Percentiles rank a stretch among this genome's conserved stretches.
Evolutionary conservation across 495 filamentous ascomycete species (phyloP).

Genomic region (Penicillium antarcticum): DNA sequence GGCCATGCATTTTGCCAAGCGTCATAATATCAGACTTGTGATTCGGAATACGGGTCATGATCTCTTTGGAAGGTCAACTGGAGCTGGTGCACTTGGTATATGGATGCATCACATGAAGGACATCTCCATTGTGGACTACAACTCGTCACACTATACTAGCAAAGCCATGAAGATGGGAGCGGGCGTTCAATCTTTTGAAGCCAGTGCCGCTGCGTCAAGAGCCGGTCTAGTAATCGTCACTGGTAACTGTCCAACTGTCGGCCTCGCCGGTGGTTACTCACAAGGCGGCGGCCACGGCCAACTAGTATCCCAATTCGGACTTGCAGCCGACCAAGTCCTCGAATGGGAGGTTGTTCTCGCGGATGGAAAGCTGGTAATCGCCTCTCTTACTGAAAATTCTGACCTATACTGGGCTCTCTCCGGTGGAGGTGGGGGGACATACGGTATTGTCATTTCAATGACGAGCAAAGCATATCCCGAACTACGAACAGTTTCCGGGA

Average conservation of each 20-base stretch:
- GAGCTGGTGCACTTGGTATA: background rate
- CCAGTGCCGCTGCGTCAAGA: background rate
- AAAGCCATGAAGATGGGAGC: background rate
- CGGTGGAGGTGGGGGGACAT: constrained; percentile 62
- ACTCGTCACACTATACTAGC: background rate
- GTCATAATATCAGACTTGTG: background rate
- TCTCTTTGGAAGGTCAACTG: background rate
- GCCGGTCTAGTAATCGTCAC: background rate
- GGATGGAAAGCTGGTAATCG: constrained; percentile 41
- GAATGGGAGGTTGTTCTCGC: constrained; percentile 57
- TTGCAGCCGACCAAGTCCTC: constrained; percentile 60
- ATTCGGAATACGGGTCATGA: constrained; percentile 2
- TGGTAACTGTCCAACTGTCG: constrained; percentile 19
- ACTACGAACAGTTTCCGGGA: constrained; percentile 15
- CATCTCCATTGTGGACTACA: background rate
- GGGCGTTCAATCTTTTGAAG: background rate
- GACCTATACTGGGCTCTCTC: constrained; percentile 66
- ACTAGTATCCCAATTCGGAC: constrained; percentile 47
- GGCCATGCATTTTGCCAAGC: background rate
- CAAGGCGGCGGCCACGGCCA: constrained; percentile 59
- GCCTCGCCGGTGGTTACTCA: constrained; percentile 47
- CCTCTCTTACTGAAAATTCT: constrained; percentile 44
- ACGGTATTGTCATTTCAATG: constrained; percentile 54
- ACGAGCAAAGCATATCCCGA: constrained; percentile 43
- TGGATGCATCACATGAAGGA: constrained; percentile 1